Percentiles rank a stretch among this genome's conserved stretches.
Conservation (phyloP, 805 yeast genomes). For the Candida peoriensis region DNA sequence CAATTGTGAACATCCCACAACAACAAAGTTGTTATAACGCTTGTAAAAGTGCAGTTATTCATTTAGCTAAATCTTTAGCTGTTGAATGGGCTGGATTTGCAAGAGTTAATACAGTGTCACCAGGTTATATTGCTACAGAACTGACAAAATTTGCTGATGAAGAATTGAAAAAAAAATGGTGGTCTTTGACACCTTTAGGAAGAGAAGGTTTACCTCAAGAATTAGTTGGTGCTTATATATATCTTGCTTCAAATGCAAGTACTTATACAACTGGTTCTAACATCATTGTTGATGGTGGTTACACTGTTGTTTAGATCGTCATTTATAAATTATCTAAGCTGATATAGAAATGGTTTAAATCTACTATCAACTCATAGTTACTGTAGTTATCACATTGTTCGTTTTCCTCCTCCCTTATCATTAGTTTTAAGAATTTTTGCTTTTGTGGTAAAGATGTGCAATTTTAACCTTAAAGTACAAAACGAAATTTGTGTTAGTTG, state of each 20-base stretch:
- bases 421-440: background rate
- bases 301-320: conserved; percentile 29
- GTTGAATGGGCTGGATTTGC: conserved; percentile 86
- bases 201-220: conserved; percentile 73
- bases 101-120: conserved; percentile 78
- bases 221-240: conserved; percentile 74
- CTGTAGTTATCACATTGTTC: too few species aligned
- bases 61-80: conserved; percentile 72
- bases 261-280: conserved; percentile 78
- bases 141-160: conserved; percentile 46
- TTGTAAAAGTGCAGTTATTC: conserved; percentile 79
- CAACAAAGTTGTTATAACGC: conserved; percentile 83
- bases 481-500: too few species aligned
- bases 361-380: too few species aligned
- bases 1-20: conserved; percentile 84
- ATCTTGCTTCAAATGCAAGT: conserved; percentile 76
- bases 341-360: too few species aligned
- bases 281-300: conserved; percentile 78
- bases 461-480: too few species aligned
- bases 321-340: too few species aligned
- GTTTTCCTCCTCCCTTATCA: too few species aligned
- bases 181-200: conserved; percentile 55
- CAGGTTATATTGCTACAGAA: conserved; percentile 80
- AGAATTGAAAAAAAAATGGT: conserved; percentile 45
- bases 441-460: too few species aligned